phyloP scores from a whole-genome alignment of 352 stramenopile genomes.

The Blastocystis sp. region DNA sequence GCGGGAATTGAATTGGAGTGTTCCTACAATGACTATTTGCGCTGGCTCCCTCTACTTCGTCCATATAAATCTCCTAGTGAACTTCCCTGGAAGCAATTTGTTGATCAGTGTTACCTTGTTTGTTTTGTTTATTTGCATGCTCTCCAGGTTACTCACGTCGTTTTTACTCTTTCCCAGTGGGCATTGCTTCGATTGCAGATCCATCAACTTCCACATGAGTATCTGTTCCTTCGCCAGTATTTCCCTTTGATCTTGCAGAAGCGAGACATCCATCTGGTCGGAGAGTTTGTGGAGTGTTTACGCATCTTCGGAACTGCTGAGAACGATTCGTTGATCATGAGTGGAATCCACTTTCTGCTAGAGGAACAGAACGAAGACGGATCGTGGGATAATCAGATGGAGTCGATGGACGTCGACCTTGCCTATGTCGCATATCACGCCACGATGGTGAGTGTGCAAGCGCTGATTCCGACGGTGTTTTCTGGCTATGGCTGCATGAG shows the following conservation, averaged over 20 bases:
- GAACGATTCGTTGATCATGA: constrained; percentile 27
- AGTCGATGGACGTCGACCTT: neutral
- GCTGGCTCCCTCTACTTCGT: constrained; percentile 72
- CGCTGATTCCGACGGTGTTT: neutral
- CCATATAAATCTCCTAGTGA: constrained; percentile 74
- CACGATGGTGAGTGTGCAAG: constrained; percentile 26
- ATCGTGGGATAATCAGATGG: constrained; percentile 8
- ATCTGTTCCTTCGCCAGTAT: constrained; percentile 78
- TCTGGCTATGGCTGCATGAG: constrained; percentile 18
- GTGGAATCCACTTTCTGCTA: constrained; percentile 62
- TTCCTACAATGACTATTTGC: constrained; percentile 68
- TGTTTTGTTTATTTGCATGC: neutral
- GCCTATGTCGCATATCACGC: constrained; percentile 49
- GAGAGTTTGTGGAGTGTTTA: constrained; percentile 67
- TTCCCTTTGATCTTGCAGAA: constrained; percentile 73
- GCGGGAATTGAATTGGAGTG: constrained; percentile 56
- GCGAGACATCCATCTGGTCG: constrained; percentile 71
- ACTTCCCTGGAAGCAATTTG: constrained; percentile 70
- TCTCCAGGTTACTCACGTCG: constrained; percentile 69
- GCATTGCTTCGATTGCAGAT: constrained; percentile 68
- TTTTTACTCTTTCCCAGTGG: constrained; percentile 78
- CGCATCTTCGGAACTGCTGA: constrained; percentile 61
- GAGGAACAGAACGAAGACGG: constrained; percentile 36
- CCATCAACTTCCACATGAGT: constrained; percentile 80
- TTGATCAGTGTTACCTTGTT: constrained; percentile 73